Base-by-base conservation (phyloP, 2,329 filamentous ascomycete species). In the Penicillium palitans region DNA sequence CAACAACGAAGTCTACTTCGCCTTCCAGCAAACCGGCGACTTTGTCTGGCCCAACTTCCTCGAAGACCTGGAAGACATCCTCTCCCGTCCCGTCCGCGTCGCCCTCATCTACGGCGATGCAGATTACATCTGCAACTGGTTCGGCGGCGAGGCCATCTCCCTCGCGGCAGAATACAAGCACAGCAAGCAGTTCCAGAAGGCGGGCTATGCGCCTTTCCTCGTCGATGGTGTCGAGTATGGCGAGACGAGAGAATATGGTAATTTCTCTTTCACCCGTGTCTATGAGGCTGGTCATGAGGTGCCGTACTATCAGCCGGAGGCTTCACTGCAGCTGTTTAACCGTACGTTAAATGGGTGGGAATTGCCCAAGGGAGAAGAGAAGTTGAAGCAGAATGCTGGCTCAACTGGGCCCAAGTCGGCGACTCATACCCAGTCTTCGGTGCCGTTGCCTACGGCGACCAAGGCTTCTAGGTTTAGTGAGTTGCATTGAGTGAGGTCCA, bases 121-220 rank as follows among this genome's bases (percentile, higher is more conserved):
- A 33, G 83, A 79, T 69, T 82, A 79, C 72, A 79, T 79, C 59
- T 83, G 81, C 72, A 85, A 85, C 66, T 84, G 74, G 76, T 73
- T 88, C 63, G 90, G 91, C n/a, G 90, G 90, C 37, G 83, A 95
- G 73, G 86, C 87, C 2, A 80, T 90, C 42, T 90, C 87, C 3
- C 79, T 91, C 4, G 81, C 81, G 6, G 77, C 91, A 0, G 73
- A 80, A 42, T 78, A 78, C 61, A 67, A 72, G 1, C 80, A 85
- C 41, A 77, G 80, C 12, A 75, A 80, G 47, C 75, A 81, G 27
- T 95, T 93, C 70, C 76, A 81, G 2, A 72, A 77, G 0, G 87
- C 90, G 0, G 90, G 90, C 0, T 95, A 95, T 70, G 84, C 85
- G 0, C 85, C 88, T 15, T 86, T 95, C 61, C 78, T 86, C 13